phyloP scores from a whole-genome alignment of 1,284 basidiomycete species.

The Butyriboletus appendiculatus region DNA sequence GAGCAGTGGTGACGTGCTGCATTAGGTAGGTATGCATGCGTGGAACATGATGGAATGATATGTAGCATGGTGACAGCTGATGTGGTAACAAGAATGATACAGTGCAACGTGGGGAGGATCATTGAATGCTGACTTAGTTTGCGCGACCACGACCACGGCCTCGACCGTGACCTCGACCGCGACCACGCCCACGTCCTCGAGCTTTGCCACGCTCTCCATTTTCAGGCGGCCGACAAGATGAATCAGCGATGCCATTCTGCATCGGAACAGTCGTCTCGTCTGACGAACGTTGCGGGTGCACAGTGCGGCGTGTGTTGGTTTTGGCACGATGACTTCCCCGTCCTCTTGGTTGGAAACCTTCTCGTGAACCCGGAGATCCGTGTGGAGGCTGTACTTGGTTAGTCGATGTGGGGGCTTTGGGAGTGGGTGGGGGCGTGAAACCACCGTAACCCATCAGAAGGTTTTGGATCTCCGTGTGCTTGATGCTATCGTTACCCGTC shows the following conservation, averaged over 20 bases:
- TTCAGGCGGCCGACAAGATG: conserved; percentile 8
- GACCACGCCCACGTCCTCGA: conserved; percentile 40
- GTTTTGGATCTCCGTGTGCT: conserved; percentile 52
- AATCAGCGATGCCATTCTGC: conserved; percentile 7
- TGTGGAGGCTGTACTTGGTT: background rate
- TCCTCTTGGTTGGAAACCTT: conserved; percentile 5
- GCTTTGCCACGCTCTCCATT: conserved; percentile 38
- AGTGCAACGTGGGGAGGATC: conserved; percentile 19
- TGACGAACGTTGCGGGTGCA: background rate
- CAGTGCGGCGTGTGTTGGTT: background rate
- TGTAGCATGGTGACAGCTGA: conserved; percentile 21
- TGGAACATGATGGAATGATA: conserved; percentile 19
- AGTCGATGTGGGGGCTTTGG: conserved; percentile 25
- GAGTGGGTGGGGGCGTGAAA: conserved; percentile 48
- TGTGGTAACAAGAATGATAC: conserved; percentile 22
- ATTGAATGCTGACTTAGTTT: conserved; percentile 10
- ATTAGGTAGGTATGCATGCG: conserved; percentile 29
- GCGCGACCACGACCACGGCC: conserved; percentile 23
- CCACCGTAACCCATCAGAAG: conserved; percentile 56
- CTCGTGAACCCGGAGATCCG: background rate
- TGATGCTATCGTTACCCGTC: conserved; percentile 32
- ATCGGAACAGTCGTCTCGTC: conserved; percentile 1
- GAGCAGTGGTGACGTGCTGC: conserved; percentile 7
- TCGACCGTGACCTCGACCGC: conserved; percentile 25
- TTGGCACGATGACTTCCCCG: conserved; percentile 14